Evolutionary conservation across 2,329 filamentous ascomycete genomes (phyloP).

Genomic region (Diaporthe capsici): DNA sequence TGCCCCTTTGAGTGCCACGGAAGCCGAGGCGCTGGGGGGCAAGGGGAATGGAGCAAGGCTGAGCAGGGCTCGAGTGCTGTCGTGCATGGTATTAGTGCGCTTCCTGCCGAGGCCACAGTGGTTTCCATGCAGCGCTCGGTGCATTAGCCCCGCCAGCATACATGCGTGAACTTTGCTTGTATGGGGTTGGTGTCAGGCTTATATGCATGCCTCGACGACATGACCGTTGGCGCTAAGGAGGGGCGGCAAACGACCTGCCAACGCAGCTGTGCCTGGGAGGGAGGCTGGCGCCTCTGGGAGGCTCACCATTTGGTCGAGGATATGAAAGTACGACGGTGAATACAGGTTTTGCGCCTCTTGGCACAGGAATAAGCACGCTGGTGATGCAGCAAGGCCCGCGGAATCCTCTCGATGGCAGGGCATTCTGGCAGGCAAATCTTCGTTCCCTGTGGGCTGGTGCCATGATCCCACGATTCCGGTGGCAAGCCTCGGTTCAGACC

Average conservation of each 20-base stretch:
- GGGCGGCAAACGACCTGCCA: conserved; percentile 9
- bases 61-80: neutral
- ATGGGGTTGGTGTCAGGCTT: conserved; percentile 22
- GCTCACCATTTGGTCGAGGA: conserved; percentile 21
- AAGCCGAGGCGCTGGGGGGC: neutral
- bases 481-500: neutral
- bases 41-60: neutral
- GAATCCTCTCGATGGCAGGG: conserved; percentile 22
- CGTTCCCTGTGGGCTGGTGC: neutral
- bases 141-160: conserved; percentile 13
- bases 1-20: neutral
- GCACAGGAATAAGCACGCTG: conserved; percentile 13
- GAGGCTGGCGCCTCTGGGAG: conserved; percentile 9
- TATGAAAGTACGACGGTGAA: conserved; percentile 8
- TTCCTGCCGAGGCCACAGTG: neutral
- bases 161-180: neutral
- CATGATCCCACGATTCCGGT: neutral
- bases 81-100: too few species aligned
- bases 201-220: conserved; percentile 14
- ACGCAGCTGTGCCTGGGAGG: neutral
- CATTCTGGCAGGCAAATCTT: conserved; percentile 9
- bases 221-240: neutral
- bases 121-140: conserved; percentile 26
- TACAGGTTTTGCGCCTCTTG: conserved; percentile 22
- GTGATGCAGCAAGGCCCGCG: neutral